phyloP scores from a whole-genome alignment of 139 green algal genomes.

The Haematococcus lacustris region DNA sequence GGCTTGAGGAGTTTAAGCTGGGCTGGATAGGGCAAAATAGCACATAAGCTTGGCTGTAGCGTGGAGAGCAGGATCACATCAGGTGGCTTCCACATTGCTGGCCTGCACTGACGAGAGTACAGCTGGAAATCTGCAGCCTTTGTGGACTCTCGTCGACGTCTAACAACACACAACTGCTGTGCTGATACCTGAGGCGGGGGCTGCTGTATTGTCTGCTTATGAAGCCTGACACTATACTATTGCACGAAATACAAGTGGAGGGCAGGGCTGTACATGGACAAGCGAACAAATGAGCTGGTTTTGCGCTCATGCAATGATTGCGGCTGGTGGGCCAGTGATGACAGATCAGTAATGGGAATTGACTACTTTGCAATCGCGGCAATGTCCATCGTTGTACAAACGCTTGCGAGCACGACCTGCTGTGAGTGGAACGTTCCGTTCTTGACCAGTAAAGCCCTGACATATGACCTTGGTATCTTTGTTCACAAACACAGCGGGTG shows the following conservation, averaged over 20 bases:
- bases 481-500: constrained; percentile 90
- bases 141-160: no score
- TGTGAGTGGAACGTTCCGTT: constrained; percentile 97
- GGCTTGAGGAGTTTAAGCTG: no score
- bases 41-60: no score
- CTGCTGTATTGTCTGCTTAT: no score
- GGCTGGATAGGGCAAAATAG: no score
- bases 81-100: no score
- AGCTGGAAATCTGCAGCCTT: no score
- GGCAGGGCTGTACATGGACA: neutral
- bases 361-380: neutral
- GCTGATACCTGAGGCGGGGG: no score
- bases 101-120: no score
- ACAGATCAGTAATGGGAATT: neutral
- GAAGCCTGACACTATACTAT: neutral
- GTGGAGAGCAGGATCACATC: no score
- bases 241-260: neutral
- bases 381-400: neutral
- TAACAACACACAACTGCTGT: no score
- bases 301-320: neutral
- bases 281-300: neutral
- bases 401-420: constrained; percentile 47
- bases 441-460: constrained; percentile 95
- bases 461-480: constrained; percentile 91
- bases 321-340: neutral